These are phyloP conservation scores for Penicillium sp. DNA, from an alignment of 2,329 filamentous ascomycete species.

Conservation along the genomic window DNA sequence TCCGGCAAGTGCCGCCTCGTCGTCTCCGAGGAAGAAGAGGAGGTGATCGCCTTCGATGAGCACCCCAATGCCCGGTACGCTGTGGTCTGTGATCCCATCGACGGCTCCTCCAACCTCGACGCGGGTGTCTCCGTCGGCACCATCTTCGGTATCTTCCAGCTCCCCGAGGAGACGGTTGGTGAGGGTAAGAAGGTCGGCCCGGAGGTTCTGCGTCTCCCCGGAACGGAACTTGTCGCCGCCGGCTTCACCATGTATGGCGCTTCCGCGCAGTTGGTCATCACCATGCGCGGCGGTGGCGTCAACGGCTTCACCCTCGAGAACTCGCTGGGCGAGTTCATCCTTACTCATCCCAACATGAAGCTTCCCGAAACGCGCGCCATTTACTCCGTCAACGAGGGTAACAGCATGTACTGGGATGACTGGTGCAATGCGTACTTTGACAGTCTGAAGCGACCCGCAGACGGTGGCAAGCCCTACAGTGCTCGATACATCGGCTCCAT, in stretches of 20 bases:
- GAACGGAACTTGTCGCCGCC: conserved; percentile 82
- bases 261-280: conserved; percentile 91
- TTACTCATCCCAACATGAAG: conserved; percentile 91
- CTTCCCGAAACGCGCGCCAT: conserved; percentile 76
- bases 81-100: conserved; percentile 95
- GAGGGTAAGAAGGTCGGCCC: conserved; percentile 51
- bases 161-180: conserved; percentile 58
- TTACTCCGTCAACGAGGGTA: conserved; percentile 98
- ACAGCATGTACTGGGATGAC: conserved; percentile 93
- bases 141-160: conserved; percentile 91
- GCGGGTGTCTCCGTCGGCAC: conserved; percentile 96
- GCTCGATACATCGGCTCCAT: conserved; percentile 94
- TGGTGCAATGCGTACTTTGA: conserved; percentile 82
- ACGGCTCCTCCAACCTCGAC: conserved; percentile 95
- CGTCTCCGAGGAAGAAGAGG: conserved; percentile 97
- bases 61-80: conserved; percentile 75
- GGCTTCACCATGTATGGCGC: conserved; percentile 99
- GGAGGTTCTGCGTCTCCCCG: conserved; percentile 78
- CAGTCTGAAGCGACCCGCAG: conserved; percentile 71
- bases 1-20: conserved; percentile 85
- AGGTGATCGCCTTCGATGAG: conserved; percentile 78
- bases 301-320: conserved; percentile 98
- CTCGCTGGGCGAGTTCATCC: conserved; percentile 95
- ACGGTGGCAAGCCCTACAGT: conserved; percentile 79
- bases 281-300: conserved; percentile 85